Conservation (phyloP, 2,329 filamentous ascomycete genomes). For the Fusarium xylarioides region DNA sequence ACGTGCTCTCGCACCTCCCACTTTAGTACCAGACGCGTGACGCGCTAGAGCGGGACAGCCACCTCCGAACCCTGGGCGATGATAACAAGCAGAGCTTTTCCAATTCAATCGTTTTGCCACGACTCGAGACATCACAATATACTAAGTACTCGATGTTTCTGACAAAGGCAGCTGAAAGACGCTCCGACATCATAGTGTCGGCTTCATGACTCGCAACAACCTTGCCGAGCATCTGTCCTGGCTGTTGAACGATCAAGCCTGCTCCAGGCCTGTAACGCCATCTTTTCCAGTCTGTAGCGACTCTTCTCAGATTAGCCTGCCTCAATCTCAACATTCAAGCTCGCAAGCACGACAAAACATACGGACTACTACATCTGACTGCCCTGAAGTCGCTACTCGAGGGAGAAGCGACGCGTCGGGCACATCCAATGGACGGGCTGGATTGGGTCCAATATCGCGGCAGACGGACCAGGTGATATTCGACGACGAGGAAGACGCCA, state of each 20-base stretch:
- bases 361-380: neutral
- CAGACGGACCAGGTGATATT: constrained; percentile 42
- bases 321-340: constrained; percentile 40
- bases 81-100: constrained; percentile 36
- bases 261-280: constrained; percentile 52
- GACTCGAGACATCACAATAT: constrained; percentile 8
- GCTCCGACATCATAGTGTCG: constrained; percentile 43
- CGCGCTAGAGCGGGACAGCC: constrained; percentile 38
- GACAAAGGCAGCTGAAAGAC: constrained; percentile 31
- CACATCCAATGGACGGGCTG: constrained; percentile 36
- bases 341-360: constrained; percentile 7
- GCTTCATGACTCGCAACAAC: constrained; percentile 71
- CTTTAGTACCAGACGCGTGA: constrained; percentile 48
- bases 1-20: constrained; percentile 43
- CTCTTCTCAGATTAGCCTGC: constrained; percentile 34
- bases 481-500: constrained; percentile 47
- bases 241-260: constrained; percentile 60
- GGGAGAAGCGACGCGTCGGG: constrained; percentile 6
- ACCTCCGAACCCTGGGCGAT: constrained; percentile 21
- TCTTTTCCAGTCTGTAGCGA: constrained; percentile 48
- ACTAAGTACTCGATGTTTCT: constrained; percentile 39
- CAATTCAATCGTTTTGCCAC: constrained; percentile 11
- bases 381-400: neutral
- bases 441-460: constrained; percentile 32
- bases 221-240: constrained; percentile 65